Evolutionary conservation across 495 filamentous ascomycete species (phyloP).

Genomic region (Chlorociboria aeruginascens): DNA sequence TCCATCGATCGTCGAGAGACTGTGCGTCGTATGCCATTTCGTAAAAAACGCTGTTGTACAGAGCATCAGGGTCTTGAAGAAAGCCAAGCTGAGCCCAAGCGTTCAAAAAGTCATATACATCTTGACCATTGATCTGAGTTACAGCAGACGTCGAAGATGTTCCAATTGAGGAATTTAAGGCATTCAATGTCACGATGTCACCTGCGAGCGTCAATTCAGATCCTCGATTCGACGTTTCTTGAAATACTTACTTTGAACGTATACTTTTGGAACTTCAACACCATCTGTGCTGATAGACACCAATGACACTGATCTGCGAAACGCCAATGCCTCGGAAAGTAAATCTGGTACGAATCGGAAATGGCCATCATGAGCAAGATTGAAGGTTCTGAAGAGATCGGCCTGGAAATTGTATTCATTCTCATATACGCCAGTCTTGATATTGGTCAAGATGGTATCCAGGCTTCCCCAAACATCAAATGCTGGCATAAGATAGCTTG

Average conservation of each 20-base stretch:
- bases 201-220: background rate
- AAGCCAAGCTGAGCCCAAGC: slow-evolving; percentile 1
- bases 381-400: slow-evolving; percentile 23
- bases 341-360: slow-evolving; percentile 26
- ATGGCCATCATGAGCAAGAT: slow-evolving; percentile 30
- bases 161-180: background rate
- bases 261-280: slow-evolving; percentile 21
- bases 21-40: slow-evolving; percentile 8
- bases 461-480: slow-evolving; percentile 17
- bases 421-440: slow-evolving; percentile 12
- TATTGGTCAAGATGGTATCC: slow-evolving; percentile 16
- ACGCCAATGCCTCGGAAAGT: slow-evolving; percentile 23
- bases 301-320: slow-evolving; percentile 22
- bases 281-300: slow-evolving; percentile 26
- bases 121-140: slow-evolving; percentile 9
- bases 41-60: slow-evolving; percentile 32
- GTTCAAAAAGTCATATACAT: slow-evolving; percentile 1
- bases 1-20: background rate
- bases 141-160: slow-evolving; percentile 1
- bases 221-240: background rate
- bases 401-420: slow-evolving; percentile 22
- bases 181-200: background rate
- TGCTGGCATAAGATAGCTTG: slow-evolving; percentile 13
- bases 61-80: slow-evolving; percentile 27
- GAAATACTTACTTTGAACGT: slow-evolving; percentile 22